Percentiles rank a stretch among this genome's conserved stretches.
Evolutionary conservation across 2,329 filamentous ascomycete species (phyloP).

Genomic region (Penicillium sclerotigenum): DNA sequence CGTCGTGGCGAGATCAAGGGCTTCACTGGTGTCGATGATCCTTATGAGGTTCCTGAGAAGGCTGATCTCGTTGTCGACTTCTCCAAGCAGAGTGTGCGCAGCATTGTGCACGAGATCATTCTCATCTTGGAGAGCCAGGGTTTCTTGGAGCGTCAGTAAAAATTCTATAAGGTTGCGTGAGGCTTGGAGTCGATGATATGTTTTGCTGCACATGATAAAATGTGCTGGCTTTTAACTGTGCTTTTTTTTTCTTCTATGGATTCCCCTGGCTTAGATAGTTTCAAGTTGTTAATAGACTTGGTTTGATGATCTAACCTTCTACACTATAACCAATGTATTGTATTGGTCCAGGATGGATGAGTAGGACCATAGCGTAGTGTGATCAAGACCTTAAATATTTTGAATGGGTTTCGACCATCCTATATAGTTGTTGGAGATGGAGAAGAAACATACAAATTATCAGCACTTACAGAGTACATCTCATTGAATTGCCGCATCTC

Average conservation of each 20-base stretch:
- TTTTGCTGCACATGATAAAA: conserved; percentile 20
- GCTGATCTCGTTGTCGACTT: conserved; percentile 81
- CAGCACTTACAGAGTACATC: no score
- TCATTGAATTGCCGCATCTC: no score
- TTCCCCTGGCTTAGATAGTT: conserved; percentile 24
- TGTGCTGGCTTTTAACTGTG: conserved; percentile 19
- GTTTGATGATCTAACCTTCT: background rate
- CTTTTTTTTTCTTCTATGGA: conserved; percentile 17
- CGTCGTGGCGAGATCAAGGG: conserved; percentile 90
- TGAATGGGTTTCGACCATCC: background rate
- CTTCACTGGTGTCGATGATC: conserved; percentile 97
- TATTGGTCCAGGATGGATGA: background rate
- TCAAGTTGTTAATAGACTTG: conserved; percentile 11
- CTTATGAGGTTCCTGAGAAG: conserved; percentile 81
- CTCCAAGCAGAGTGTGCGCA: conserved; percentile 82
- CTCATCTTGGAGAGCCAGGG: conserved; percentile 86
- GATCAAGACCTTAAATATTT: background rate
- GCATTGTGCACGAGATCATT: conserved; percentile 94
- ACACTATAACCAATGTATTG: background rate
- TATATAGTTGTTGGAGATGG: background rate
- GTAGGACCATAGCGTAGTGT: background rate
- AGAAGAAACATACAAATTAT: background rate
- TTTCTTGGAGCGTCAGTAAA: conserved; percentile 65
- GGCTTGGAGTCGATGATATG: conserved; percentile 16
- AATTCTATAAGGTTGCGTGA: conserved; percentile 10